A percentile compares a stretch with the other conserved stretches of the same genome.
These are phyloP conservation scores for Colletotrichum truncatum DNA, from an alignment of 2,329 filamentous ascomycete species.

Conservation along the genomic window DNA sequence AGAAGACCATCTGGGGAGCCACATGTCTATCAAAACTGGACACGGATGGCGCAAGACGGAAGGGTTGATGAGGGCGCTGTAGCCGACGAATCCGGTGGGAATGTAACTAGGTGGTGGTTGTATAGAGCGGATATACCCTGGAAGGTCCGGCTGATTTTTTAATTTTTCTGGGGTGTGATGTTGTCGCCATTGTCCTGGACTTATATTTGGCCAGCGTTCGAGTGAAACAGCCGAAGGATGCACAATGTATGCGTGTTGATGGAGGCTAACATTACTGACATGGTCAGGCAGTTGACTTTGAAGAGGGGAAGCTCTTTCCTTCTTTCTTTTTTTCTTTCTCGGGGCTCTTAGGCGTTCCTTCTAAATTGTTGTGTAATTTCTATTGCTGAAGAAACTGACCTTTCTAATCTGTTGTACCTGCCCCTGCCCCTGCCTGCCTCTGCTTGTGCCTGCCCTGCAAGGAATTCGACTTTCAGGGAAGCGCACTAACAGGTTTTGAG, in stretches of 20 bases:
- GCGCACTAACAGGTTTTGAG: too few species aligned
- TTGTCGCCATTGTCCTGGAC: background rate
- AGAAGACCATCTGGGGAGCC: too few species aligned
- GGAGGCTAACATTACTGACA: too few species aligned
- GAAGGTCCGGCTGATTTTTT: too few species aligned
- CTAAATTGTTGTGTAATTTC: background rate
- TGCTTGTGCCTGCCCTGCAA: background rate
- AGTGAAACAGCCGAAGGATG: background rate
- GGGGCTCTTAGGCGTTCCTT: background rate
- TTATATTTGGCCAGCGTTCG: background rate
- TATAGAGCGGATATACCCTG: too few species aligned
- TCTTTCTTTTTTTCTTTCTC: background rate
- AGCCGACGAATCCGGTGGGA: background rate
- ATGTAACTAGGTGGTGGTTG: too few species aligned
- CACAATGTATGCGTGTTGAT: background rate
- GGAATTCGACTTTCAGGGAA: background rate
- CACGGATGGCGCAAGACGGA: background rate
- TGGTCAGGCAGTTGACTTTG: background rate
- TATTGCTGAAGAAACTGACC: background rate
- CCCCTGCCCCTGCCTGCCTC: too few species aligned
- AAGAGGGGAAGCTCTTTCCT: background rate
- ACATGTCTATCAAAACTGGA: background rate
- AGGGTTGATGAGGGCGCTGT: background rate
- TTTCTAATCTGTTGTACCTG: too few species aligned
- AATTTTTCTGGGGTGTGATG: too few species aligned